Base-by-base conservation (phyloP, 2,329 filamentous ascomycete genomes). In the Xylariales sp. region DNA sequence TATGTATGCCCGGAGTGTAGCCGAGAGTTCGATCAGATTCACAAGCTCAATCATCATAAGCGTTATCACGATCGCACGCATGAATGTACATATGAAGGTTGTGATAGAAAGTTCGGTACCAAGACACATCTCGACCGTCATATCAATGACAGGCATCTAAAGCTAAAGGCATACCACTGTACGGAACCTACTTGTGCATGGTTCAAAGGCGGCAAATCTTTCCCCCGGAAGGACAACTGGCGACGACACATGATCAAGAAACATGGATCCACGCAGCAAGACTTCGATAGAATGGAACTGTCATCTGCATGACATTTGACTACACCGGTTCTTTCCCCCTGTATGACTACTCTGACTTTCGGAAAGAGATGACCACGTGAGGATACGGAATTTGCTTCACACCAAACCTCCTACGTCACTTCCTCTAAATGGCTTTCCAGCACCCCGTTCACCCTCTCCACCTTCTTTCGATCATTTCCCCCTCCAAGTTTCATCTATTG, bases 211-310 rank as follows among this genome's bases (percentile, higher is more conserved):
- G 85, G 86, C 62, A 88, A 87, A 69, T 85, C 84, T 0, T 89
- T 89, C 70, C 86, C 87, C 0, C 80, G 87, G 61, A 89, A 89
- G 73, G 87, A 89, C 73, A 89, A 89, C 76, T 89, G 87, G 87
- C 84, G 86, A 72, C 80, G 87, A 64, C 87, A 89, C 74, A 89
- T 89, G 86, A 80, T 83, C 43, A 89, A 88, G 75, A 89, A 88
- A 71, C 87, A 89, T 61, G 73, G 71, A 16, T 70, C 72, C 3
- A 72, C 70, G 59, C 64, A 74, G 6, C 68, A 67, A 52, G 71
- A 75, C 16, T 73, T 76, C 10, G 75, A 75, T 61, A 67, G 32
- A 7, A 75, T 75, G 72, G 75, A 77, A 32, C 60, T 74, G 62
- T 70, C 70, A 45, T 59, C 69, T 46, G 73, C 70, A 57, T 75